phyloP scores from a whole-genome alignment of 768 basidiomycete species.

The Clathrus columnatus region DNA sequence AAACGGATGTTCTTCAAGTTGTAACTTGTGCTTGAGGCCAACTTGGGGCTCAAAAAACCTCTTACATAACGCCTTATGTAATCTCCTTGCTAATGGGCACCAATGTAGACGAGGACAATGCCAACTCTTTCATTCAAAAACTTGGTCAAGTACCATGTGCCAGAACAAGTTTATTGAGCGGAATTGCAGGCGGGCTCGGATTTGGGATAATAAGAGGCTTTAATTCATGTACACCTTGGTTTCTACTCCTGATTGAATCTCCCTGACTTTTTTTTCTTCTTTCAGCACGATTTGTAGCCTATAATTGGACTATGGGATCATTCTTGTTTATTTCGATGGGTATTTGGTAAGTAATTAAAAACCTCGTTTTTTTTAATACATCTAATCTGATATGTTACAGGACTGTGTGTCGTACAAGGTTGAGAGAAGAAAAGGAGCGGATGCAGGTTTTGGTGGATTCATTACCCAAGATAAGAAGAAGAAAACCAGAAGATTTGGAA shows the following conservation, averaged over 20 bases:
- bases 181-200: constrained; percentile 72
- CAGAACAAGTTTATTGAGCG: constrained; percentile 62
- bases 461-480: constrained; percentile 3
- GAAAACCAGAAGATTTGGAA: constrained; percentile 5
- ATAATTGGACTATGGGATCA: constrained; percentile 73
- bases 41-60: too few relatives aligned
- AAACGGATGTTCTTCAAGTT: too few relatives aligned
- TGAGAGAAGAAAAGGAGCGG: constrained; percentile 11
- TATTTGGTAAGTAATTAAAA: constrained; percentile 46
- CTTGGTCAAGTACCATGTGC: constrained; percentile 69
- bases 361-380: neutral
- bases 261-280: constrained; percentile 1
- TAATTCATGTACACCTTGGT: constrained; percentile 42
- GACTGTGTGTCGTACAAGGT: constrained; percentile 12
- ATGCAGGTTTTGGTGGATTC: constrained; percentile 14
- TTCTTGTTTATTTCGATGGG: constrained; percentile 59
- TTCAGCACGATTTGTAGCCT: constrained; percentile 50
- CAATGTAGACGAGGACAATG: neutral
- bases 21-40: too few relatives aligned
- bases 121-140: constrained; percentile 22
- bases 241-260: neutral
- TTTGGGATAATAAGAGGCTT: constrained; percentile 68
- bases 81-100: neutral
- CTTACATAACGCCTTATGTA: too few relatives aligned
- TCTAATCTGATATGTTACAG: constrained; percentile 3